These are phyloP conservation scores for Aspergillus tamarii DNA, from an alignment of 2,329 filamentous ascomycete genomes.

Conservation along the genomic window DNA sequence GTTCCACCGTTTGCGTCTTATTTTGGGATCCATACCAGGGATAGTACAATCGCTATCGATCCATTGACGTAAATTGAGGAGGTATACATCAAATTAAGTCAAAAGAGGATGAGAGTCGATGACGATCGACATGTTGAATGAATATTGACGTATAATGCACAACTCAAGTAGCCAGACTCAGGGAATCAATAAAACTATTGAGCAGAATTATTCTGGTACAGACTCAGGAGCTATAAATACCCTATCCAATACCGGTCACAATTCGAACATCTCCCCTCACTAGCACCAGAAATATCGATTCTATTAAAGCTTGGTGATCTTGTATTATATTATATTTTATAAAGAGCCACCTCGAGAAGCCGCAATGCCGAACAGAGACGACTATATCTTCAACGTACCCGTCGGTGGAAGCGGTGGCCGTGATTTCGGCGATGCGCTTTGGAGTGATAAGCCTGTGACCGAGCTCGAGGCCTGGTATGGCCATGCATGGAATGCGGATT, in stretches of 20 bases:
- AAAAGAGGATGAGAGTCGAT: neutral
- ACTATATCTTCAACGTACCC: neutral
- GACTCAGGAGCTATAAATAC: neutral
- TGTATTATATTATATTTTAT: neutral
- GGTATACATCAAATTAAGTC: neutral
- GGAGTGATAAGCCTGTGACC: neutral
- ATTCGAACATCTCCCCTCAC: neutral
- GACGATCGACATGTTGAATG: neutral
- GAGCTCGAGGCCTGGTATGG: neutral
- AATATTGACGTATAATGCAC: neutral
- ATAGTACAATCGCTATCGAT: neutral
- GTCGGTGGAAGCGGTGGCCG: neutral
- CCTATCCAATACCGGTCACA: neutral
- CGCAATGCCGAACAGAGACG: neutral
- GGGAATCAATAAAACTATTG: neutral
- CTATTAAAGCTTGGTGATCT: too few relatives aligned
- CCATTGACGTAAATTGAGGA: neutral
- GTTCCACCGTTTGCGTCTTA: neutral
- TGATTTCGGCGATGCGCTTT: neutral
- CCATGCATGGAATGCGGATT: neutral
- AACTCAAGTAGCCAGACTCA: neutral
- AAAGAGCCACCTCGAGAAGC: neutral
- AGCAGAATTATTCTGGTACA: neutral
- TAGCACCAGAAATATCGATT: neutral
- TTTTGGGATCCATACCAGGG: neutral